These are phyloP conservation scores for Millerozyma acaciae DNA, from an alignment of 805 yeast genomes.

Conservation along the genomic window DNA sequence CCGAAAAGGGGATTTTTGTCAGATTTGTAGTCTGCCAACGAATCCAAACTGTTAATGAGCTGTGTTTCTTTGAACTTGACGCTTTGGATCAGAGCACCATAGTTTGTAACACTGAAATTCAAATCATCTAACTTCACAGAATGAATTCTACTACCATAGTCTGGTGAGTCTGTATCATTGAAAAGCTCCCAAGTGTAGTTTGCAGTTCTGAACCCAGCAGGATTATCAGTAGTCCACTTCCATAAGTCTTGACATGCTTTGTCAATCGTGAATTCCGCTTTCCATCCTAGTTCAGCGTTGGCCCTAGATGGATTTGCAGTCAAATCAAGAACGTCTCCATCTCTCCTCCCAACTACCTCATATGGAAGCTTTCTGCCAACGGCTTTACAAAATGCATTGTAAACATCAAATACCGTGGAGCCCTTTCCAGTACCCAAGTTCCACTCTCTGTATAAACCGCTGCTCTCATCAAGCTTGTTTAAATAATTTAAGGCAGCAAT, in stretches of 20 bases:
- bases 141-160: slow-evolving; percentile 33
- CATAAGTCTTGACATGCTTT: slow-evolving; percentile 71
- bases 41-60: slow-evolving; percentile 38
- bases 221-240: slow-evolving; percentile 72
- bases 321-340: slow-evolving; percentile 72
- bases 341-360: slow-evolving; percentile 63
- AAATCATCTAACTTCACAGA: slow-evolving; percentile 29
- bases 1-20: slow-evolving; percentile 52
- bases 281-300: slow-evolving; percentile 61
- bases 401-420: slow-evolving; percentile 71
- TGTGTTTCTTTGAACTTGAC: slow-evolving; percentile 35
- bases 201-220: slow-evolving; percentile 49
- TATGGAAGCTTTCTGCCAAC: slow-evolving; percentile 62
- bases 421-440: slow-evolving; percentile 81
- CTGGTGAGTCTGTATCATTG: slow-evolving; percentile 9
- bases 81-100: slow-evolving; percentile 50
- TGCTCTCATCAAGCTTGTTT: slow-evolving; percentile 18
- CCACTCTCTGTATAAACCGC: slow-evolving; percentile 70
- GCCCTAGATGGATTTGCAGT: slow-evolving; percentile 73
- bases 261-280: slow-evolving; percentile 50
- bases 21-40: slow-evolving; percentile 25
- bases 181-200: slow-evolving; percentile 33
- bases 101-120: slow-evolving; percentile 42
- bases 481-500: slow-evolving; percentile 65
- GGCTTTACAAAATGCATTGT: slow-evolving; percentile 59